These are phyloP conservation scores for Cryptococcus maquisensis DNA, from an alignment of 1,284 basidiomycete species.

Conservation along the genomic window DNA sequence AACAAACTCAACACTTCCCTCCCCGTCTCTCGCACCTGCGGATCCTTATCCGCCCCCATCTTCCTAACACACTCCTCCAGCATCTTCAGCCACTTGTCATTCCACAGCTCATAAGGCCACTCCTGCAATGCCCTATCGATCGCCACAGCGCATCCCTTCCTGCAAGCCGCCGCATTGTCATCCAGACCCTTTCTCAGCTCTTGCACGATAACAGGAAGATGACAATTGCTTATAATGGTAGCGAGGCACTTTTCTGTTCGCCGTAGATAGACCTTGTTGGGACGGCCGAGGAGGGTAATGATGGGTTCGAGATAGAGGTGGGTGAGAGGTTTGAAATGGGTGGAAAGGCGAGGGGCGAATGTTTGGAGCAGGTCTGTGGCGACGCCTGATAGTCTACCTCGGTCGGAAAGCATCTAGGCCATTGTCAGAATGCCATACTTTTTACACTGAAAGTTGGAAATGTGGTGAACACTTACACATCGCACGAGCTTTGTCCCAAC, in stretches of 20 bases:
- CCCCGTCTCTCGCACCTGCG: conserved; percentile 49
- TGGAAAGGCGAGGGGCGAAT: conserved; percentile 50
- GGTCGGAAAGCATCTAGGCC: conserved; percentile 51
- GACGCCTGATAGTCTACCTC: conserved; percentile 51
- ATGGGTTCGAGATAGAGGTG: conserved; percentile 50
- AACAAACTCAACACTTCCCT: conserved; percentile 50
- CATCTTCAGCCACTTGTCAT: conserved; percentile 31
- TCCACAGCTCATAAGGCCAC: conserved; percentile 39
- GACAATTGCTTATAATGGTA: conserved; percentile 51
- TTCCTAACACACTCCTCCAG: conserved; percentile 49
- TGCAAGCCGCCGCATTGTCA: conserved; percentile 49
- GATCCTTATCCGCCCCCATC: conserved; percentile 51
- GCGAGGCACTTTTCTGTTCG: conserved; percentile 50
- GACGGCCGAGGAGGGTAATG: conserved; percentile 50
- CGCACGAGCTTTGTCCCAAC: conserved; percentile 41
- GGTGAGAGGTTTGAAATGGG: conserved; percentile 48
- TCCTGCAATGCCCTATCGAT: conserved; percentile 30
- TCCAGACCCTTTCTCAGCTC: conserved; percentile 45
- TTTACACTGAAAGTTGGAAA: neutral
- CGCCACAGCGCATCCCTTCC: conserved; percentile 31
- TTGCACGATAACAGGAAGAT: conserved; percentile 36
- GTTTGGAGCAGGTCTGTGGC: conserved; percentile 51
- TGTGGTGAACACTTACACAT: conserved; percentile 34
- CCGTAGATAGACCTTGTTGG: conserved; percentile 53
- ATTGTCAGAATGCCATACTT: neutral